These are phyloP conservation scores for Spergularia azorica DNA, from an alignment of 179 eudicot genomes.

Conservation along the genomic window DNA sequence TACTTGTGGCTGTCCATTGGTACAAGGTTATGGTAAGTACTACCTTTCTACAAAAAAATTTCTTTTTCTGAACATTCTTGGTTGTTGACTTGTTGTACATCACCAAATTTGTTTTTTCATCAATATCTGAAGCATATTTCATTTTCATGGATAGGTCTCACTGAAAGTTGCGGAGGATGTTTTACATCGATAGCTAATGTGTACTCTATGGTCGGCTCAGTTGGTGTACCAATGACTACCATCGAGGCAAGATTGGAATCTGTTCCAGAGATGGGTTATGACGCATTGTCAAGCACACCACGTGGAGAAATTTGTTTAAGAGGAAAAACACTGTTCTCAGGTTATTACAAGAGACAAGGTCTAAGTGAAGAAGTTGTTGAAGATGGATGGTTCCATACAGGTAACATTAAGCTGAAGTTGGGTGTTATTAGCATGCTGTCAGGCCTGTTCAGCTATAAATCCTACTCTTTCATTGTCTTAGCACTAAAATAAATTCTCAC, in stretches of 20 bases:
- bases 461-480: too few species aligned
- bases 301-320: slow-evolving; percentile 95
- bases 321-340: slow-evolving; percentile 91
- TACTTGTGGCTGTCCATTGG: slow-evolving; percentile 63
- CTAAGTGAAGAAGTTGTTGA: slow-evolving; percentile 61
- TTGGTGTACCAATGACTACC: slow-evolving; percentile 82
- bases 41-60: too few species aligned
- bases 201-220: slow-evolving; percentile 77
- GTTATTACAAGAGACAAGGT: slow-evolving; percentile 81
- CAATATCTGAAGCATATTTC: slow-evolving; percentile 2
- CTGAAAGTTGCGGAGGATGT: slow-evolving; percentile 92
- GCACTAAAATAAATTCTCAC: too few species aligned
- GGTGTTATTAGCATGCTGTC: background rate
- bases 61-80: background rate
- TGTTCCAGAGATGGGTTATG: slow-evolving; percentile 91
- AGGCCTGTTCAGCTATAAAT: too few species aligned
- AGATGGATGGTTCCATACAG: slow-evolving; percentile 99
- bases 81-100: too few species aligned
- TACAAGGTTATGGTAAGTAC: slow-evolving; percentile 88
- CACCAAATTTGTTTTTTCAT: background rate
- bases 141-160: slow-evolving; percentile 56
- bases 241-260: slow-evolving; percentile 95
- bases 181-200: slow-evolving; percentile 80
- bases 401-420: slow-evolving; percentile 32
- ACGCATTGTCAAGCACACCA: slow-evolving; percentile 69